These are phyloP conservation scores for Ophiostoma triangulosporum DNA, from an alignment of 2,329 filamentous ascomycete genomes.

Conservation along the genomic window DNA sequence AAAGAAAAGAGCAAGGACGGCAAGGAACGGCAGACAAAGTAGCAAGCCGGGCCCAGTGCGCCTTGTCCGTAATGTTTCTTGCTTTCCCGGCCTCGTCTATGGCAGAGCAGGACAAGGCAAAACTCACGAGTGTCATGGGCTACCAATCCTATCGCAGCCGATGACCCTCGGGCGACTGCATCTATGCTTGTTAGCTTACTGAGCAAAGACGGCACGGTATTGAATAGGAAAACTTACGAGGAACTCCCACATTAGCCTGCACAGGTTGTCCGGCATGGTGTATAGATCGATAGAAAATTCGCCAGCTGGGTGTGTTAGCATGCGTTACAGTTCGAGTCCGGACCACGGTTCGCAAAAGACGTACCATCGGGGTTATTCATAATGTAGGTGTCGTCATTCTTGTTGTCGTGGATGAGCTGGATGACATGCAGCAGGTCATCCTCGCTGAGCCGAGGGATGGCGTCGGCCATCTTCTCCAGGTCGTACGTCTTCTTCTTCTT, in stretches of 20 bases:
- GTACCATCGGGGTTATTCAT: slow-evolving; percentile 92
- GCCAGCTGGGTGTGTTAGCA: slow-evolving; percentile 46
- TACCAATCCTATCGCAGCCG: slow-evolving; percentile 5
- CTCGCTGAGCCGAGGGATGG: slow-evolving; percentile 75
- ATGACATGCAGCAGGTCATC: slow-evolving; percentile 91
- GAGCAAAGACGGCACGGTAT: not conserved
- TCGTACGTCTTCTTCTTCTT: slow-evolving; percentile 65
- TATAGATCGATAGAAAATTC: slow-evolving; percentile 98
- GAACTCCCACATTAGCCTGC: slow-evolving; percentile 95
- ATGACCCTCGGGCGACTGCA: slow-evolving; percentile 7
- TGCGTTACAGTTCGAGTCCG: not conserved
- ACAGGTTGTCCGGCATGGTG: slow-evolving; percentile 79
- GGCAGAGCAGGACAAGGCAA: not conserved
- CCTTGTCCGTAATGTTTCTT: not conserved
- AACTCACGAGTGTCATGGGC: not conserved
- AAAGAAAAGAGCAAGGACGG: not conserved
- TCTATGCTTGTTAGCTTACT: not conserved
- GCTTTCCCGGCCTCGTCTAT: not conserved
- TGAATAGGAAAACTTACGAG: slow-evolving; percentile 27
- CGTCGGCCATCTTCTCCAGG: slow-evolving; percentile 94
- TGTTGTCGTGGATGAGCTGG: slow-evolving; percentile 96
- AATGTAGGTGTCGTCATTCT: slow-evolving; percentile 84
- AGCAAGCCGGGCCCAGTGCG: too few species aligned
- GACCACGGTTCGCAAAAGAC: not conserved
- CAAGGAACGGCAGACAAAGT: too few species aligned